Base-by-base conservation (phyloP, 192 early-diverging fungal genomes). In the Backusella mclennaniae region DNA sequence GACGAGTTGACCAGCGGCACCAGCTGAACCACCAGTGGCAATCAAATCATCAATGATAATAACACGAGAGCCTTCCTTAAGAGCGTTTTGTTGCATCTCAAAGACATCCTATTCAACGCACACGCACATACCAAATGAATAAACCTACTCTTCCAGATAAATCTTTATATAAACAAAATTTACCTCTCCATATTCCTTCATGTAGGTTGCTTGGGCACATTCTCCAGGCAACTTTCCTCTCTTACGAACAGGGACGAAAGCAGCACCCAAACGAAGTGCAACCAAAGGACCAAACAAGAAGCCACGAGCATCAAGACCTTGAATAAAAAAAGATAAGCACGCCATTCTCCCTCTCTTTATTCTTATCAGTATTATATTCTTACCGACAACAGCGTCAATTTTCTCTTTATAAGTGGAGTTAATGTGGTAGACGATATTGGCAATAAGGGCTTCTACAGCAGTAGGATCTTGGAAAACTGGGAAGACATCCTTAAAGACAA, bases 401-500 rank as follows among this genome's bases (percentile, higher is more conserved):
- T 91, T 91, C 70, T 90, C 85, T 9, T 79, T 77, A 35, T 85
- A 77, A 14, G 85, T 87, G 36, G 90, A 89, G 73, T 77, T 83
- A 81, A 95, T 85, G 80, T 96, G 93, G 80, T 96, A 87, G 39
- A 93, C 90, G 82, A 99, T 92, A 87, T 97, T 90, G 76, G 87
- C 89, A 52, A 97, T 92, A 14, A 99, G 87, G 56, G 92, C 89
- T 85, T 97, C 96, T 66, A 98, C 94, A 21, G 97, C 98, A 39
- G 86, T 89, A 29, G 97, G 97, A 81, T 97, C 92, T 80, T 93
- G 93, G 89, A 99, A 99, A 74, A 99, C 90, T 52, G 95, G 95
- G 79, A 98, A 96, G 80, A 99, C 96, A 83, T 99, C 94, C 79
- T 93, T 94, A 91, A 99, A 99, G 77, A 96, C 81, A 75, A 99